Percentiles rank a stretch among this genome's conserved stretches.
Conservation (phyloP, 2,329 filamentous ascomycete species). For the Talaromyces islandicus region DNA sequence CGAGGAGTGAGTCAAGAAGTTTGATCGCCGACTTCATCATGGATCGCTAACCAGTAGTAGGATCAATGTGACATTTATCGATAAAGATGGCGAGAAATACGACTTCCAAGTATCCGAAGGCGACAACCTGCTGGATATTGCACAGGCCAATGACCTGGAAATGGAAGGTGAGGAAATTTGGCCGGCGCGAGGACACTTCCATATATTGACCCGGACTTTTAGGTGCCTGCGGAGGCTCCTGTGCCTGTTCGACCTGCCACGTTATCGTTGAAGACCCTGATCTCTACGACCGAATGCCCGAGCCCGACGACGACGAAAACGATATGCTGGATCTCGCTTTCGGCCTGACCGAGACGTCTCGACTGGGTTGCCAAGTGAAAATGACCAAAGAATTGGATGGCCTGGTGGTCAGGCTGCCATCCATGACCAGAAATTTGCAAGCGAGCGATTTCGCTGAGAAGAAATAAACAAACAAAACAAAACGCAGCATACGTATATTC, state of each 20-base stretch:
- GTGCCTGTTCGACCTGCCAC: slow-evolving; percentile 89
- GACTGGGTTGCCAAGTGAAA: slow-evolving; percentile 81
- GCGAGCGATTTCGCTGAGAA: slow-evolving; percentile 73
- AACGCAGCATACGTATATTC: not conserved
- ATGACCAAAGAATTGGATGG: slow-evolving; percentile 91
- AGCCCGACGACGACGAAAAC: slow-evolving; percentile 75
- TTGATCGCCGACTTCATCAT: not conserved
- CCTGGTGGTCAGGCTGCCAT: slow-evolving; percentile 74
- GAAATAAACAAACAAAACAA: slow-evolving; percentile 19
- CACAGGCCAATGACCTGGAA: slow-evolving; percentile 88
- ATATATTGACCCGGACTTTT: slow-evolving; percentile 3
- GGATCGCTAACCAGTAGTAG: slow-evolving; percentile 27
- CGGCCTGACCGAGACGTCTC: slow-evolving; percentile 76
- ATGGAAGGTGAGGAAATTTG: slow-evolving; percentile 67
- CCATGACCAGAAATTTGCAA: slow-evolving; percentile 94
- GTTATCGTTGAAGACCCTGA: slow-evolving; percentile 72
- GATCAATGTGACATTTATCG: slow-evolving; percentile 83
- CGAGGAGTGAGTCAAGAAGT: slow-evolving; percentile 65
- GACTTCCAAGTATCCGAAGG: slow-evolving; percentile 76
- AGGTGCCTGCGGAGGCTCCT: slow-evolving; percentile 89
- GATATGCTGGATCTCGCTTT: slow-evolving; percentile 90
- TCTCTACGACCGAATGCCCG: slow-evolving; percentile 70
- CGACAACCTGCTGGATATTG: slow-evolving; percentile 92
- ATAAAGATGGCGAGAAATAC: slow-evolving; percentile 74
- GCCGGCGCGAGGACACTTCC: not conserved